Percentiles rank a stretch among this genome's conserved stretches.
Evolutionary conservation across 495 filamentous ascomycete genomes (phyloP).

Genomic region (Neurospora tetrasperma): DNA sequence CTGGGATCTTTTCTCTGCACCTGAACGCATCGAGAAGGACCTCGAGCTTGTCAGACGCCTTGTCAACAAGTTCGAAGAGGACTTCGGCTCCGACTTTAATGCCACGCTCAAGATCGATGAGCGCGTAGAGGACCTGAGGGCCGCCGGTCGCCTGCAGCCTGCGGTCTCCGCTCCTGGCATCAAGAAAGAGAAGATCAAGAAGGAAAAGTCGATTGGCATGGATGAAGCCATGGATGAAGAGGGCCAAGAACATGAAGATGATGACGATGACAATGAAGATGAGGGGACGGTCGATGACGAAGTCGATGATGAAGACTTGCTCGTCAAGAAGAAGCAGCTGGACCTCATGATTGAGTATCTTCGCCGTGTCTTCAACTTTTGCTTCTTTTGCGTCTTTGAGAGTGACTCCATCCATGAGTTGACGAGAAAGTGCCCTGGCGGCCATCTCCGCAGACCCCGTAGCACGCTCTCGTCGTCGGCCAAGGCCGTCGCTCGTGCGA

Average conservation of each 20-base stretch:
- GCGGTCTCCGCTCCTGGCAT: slow-evolving; percentile 44
- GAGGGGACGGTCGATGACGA: slow-evolving; percentile 75
- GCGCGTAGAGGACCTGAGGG: slow-evolving; percentile 67
- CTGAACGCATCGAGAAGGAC: slow-evolving; percentile 79
- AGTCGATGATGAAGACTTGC: slow-evolving; percentile 76
- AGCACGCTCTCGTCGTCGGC: slow-evolving; percentile 70
- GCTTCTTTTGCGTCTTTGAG: slow-evolving; percentile 98
- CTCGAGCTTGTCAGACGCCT: slow-evolving; percentile 67
- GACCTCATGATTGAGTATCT: slow-evolving; percentile 95
- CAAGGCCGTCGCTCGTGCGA: slow-evolving; percentile 76
- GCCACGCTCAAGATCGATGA: slow-evolving; percentile 74
- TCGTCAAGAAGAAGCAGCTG: slow-evolving; percentile 90
- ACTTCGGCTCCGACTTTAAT: slow-evolving; percentile 61
- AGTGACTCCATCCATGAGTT: slow-evolving; percentile 95
- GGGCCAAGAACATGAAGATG: slow-evolving; percentile 55
- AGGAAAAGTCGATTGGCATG: slow-evolving; percentile 43
- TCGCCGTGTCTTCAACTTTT: slow-evolving; percentile 93
- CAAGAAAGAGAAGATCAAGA: slow-evolving; percentile 48
- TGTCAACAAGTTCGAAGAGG: slow-evolving; percentile 67
- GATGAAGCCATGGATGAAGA: slow-evolving; percentile 64
- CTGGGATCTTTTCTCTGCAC: slow-evolving; percentile 90
- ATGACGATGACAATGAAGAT: slow-evolving; percentile 61
- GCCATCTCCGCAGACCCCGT: slow-evolving; percentile 84
- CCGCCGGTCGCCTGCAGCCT: slow-evolving; percentile 63
- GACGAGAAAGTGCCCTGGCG: slow-evolving; percentile 89